Conservation (phyloP, 2,329 filamentous ascomycete genomes). For the Hypoxylon sp. region DNA sequence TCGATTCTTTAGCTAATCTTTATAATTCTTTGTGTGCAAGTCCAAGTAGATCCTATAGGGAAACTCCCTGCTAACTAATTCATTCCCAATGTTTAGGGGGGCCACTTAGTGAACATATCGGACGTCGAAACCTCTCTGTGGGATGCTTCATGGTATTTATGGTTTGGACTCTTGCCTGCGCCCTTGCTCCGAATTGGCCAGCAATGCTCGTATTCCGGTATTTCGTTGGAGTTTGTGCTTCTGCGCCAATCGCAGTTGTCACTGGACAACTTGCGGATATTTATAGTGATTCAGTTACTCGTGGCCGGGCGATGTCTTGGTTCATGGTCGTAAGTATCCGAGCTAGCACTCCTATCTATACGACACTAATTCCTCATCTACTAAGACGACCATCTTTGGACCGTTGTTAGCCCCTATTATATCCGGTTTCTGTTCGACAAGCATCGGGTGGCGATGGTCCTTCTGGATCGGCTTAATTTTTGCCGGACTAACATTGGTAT, state of each 20-base stretch:
- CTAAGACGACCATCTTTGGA: conserved; percentile 73
- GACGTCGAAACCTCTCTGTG: conserved; percentile 65
- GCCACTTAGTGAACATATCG: conserved; percentile 76
- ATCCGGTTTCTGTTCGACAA: conserved; percentile 71
- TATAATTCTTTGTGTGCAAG: neutral
- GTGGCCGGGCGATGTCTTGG: conserved; percentile 73
- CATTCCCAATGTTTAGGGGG: conserved; percentile 63
- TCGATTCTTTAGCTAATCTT: conserved; percentile 49
- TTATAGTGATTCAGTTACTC: conserved; percentile 68
- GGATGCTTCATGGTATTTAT: conserved; percentile 64
- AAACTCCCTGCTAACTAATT: neutral
- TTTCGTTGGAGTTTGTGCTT: conserved; percentile 68
- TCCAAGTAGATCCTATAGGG: neutral
- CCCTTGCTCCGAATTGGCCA: conserved; percentile 67
- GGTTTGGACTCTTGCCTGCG: conserved; percentile 70
- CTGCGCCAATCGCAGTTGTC: conserved; percentile 73
- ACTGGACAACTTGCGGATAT: conserved; percentile 77
- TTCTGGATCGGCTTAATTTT: conserved; percentile 81
- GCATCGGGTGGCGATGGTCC: conserved; percentile 77
- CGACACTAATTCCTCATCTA: conserved; percentile 26
- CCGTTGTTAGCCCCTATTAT: conserved; percentile 77
- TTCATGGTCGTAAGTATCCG: conserved; percentile 72
- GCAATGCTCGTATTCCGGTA: conserved; percentile 70
- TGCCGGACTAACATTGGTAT: conserved; percentile 72
- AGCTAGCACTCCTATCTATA: neutral